Evolutionary conservation across 768 basidiomycete genomes (phyloP), one percentile per base, ranked within the genome.

Genomic region (Boletus eberwhitei): DNA sequence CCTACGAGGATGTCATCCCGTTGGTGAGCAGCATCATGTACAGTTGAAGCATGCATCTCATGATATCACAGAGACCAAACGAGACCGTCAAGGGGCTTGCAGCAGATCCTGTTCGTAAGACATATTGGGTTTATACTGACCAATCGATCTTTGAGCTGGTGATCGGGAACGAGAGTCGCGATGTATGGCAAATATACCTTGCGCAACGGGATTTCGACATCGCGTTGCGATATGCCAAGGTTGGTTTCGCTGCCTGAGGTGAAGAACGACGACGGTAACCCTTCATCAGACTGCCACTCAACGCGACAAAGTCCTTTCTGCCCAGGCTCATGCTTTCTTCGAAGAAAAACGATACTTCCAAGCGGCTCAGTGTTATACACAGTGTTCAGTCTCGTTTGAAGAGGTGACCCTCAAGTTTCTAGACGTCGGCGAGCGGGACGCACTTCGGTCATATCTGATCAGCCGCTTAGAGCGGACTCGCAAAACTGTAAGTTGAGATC

Each of bases 41-140:
- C n/a, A 32, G 11, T 38, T 40, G 21, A 40, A 39, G n/a, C 35
- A 13, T 44, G 4, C 40, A 37, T 52, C 48, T 58, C 45, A 71
- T 42, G 1, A 1, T 32, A 9, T 47, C 43, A 35, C 66, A 97
- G 94, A 87, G 85, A 80, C 76, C 83, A 7, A 82, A 80, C 26
- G 93, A 96, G 64, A 74, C 72, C 35, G 84, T 92, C 17, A 76
- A 82, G 29, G 91, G 88, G 0, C 73, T 98, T 32, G 82, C 87
- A 6, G 81, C 88, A 9, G 97, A 99, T 71, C 89, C 88, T 17
- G 85, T 91, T 4, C 83, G 88, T 9, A 86, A 84, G 70, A 98
- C 96, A 14, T 95, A 88, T 63, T 99, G 97, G 97, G 82, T 94
- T 2, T 95, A 87, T 66, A 95, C 95, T 0, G 86, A 91, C 59